Conservation (phyloP, 257 asterid genomes). For the Nicotiana attenuata region DNA sequence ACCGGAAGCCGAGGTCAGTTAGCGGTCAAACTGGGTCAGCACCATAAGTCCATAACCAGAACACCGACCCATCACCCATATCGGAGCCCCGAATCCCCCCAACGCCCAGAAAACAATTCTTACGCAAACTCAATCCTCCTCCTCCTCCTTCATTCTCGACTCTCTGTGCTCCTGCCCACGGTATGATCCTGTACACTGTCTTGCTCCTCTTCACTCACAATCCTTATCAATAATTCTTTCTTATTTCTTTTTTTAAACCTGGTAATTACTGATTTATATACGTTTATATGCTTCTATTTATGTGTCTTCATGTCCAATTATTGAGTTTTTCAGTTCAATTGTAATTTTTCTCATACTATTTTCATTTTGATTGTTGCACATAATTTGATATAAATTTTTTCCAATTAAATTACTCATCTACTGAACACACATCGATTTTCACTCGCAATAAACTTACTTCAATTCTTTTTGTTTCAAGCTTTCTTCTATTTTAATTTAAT, state of each 20-base stretch:
- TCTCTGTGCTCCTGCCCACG: background rate
- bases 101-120: background rate
- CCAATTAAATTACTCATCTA: background rate
- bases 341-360: background rate
- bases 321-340: background rate
- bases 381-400: no score
- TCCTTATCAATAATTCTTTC: background rate
- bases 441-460: background rate
- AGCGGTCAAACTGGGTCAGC: background rate
- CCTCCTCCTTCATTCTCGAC: background rate
- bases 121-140: slow-evolving; percentile 14
- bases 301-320: background rate
- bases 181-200: background rate
- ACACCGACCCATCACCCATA: background rate
- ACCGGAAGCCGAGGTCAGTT: no score
- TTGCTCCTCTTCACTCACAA: background rate
- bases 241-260: background rate
- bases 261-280: background rate
- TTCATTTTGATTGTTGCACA: background rate
- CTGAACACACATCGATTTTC: background rate
- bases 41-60: background rate
- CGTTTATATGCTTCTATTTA: background rate
- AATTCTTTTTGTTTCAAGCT: background rate
- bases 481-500: background rate
- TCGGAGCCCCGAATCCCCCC: background rate